Evolutionary conservation across 2,329 filamentous ascomycete species (phyloP).

Genomic region (Shiraia bambusicola): DNA sequence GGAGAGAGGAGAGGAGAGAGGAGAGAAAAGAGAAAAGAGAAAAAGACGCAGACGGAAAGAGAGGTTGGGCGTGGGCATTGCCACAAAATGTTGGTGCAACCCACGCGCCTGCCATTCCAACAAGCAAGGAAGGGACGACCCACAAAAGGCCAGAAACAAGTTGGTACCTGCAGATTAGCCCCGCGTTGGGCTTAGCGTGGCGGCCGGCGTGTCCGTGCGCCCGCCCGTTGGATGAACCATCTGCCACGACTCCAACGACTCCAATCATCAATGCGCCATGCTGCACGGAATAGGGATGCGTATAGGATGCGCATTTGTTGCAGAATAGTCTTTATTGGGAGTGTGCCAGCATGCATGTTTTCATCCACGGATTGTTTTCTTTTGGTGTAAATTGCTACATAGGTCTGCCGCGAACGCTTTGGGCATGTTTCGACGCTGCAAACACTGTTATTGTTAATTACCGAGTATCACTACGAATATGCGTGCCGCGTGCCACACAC

Average conservation of each 20-base stretch:
- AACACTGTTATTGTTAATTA: no score
- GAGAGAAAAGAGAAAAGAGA: constrained; percentile 4
- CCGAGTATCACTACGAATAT: no score
- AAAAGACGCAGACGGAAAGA: constrained; percentile 2
- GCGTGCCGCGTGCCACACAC: no score
- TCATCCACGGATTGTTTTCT: no score
- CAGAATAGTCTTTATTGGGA: no score
- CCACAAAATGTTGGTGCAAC: constrained; percentile 15
- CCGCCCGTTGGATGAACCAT: constrained; percentile 6
- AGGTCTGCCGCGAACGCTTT: constrained; percentile 12
- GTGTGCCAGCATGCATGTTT: no score
- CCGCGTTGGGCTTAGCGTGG: constrained; percentile 11
- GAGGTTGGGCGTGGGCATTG: constrained; percentile 21
- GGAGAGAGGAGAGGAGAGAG: constrained; percentile 4
- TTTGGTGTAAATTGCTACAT: no score
- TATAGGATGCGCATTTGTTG: background rate
- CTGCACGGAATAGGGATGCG: constrained; percentile 6
- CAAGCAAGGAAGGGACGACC: constrained; percentile 13
- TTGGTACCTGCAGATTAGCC: constrained; percentile 18
- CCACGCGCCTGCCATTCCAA: constrained; percentile 2
- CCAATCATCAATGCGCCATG: background rate
- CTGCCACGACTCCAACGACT: background rate
- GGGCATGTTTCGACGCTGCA: background rate
- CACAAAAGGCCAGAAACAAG: constrained; percentile 11
- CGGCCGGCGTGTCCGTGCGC: background rate